Evolutionary conservation across 306 rosid species (phyloP).

Genomic region (Geum urbanum): DNA sequence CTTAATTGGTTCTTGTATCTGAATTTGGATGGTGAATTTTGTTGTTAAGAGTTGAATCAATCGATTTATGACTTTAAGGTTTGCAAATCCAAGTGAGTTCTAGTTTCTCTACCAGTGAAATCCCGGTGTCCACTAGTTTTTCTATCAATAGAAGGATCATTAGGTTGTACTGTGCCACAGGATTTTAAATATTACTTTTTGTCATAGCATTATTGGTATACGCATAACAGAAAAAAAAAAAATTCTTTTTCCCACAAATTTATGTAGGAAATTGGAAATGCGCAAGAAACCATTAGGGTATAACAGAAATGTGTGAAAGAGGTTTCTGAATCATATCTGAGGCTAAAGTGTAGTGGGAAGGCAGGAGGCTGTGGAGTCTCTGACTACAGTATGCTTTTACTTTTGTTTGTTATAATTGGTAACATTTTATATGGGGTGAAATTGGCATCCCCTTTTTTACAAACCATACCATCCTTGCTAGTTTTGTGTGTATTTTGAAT

Average conservation of each 20-base stretch:
- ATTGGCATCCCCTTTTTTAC: too few species aligned
- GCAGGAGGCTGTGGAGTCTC: background rate
- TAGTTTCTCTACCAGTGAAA: background rate
- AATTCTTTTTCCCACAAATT: background rate
- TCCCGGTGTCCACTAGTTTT: background rate
- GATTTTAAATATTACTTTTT: background rate
- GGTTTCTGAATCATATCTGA: background rate
- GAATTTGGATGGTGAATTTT: slow-evolving; percentile 56
- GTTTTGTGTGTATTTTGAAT: too few species aligned
- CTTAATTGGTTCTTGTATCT: slow-evolving; percentile 32
- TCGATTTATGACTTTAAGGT: slow-evolving; percentile 26
- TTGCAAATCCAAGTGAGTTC: too few species aligned
- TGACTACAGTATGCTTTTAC: background rate
- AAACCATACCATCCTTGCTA: too few species aligned
- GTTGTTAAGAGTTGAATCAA: slow-evolving; percentile 65
- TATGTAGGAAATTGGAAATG: background rate
- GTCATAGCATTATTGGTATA: too few species aligned
- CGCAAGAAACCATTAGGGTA: background rate
- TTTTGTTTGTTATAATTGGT: background rate
- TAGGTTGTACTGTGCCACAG: background rate
- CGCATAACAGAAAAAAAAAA: too few species aligned
- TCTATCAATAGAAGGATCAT: background rate
- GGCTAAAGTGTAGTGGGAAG: background rate
- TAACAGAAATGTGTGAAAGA: background rate
- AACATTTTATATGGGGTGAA: background rate